These are phyloP conservation scores for Globisporangium sylvaticum DNA, from an alignment of 352 stramenopile genomes.

Conservation along the genomic window DNA sequence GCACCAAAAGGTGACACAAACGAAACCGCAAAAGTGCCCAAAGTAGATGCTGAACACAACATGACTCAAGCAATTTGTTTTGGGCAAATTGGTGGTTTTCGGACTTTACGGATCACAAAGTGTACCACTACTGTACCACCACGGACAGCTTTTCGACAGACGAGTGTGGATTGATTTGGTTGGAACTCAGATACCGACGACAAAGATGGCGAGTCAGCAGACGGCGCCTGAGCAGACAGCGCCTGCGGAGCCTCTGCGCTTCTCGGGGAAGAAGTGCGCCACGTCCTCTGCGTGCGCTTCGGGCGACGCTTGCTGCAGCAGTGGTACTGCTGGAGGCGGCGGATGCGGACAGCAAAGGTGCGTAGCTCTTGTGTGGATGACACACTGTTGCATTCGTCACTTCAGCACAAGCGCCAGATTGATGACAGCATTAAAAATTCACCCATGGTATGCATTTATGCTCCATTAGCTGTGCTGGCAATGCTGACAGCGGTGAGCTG, in stretches of 20 bases:
- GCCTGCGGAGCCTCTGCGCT: constrained; percentile 34
- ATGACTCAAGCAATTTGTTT: too few species aligned
- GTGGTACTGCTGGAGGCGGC: neutral
- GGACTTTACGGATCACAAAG: too few species aligned
- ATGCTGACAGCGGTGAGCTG: constrained; percentile 8
- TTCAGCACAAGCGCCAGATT: neutral
- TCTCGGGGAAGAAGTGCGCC: constrained; percentile 41
- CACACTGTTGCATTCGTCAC: neutral
- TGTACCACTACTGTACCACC: too few species aligned
- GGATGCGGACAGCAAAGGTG: constrained; percentile 14
- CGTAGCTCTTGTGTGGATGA: constrained; percentile 1
- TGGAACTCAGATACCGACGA: neutral
- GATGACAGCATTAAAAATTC: neutral
- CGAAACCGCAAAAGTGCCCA: too few species aligned
- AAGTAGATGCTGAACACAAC: too few species aligned
- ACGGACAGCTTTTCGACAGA: too few species aligned
- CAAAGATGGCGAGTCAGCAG: neutral
- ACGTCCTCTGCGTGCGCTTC: neutral
- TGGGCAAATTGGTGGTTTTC: too few species aligned
- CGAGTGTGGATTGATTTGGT: too few species aligned
- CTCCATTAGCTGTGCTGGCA: neutral
- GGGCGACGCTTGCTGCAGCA: constrained; percentile 10
- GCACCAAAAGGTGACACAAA: too few species aligned
- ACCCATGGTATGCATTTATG: neutral
- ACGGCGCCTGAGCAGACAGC: neutral